phyloP scores from a whole-genome alignment of 768 basidiomycete species.

The Lentinula lateritia region DNA sequence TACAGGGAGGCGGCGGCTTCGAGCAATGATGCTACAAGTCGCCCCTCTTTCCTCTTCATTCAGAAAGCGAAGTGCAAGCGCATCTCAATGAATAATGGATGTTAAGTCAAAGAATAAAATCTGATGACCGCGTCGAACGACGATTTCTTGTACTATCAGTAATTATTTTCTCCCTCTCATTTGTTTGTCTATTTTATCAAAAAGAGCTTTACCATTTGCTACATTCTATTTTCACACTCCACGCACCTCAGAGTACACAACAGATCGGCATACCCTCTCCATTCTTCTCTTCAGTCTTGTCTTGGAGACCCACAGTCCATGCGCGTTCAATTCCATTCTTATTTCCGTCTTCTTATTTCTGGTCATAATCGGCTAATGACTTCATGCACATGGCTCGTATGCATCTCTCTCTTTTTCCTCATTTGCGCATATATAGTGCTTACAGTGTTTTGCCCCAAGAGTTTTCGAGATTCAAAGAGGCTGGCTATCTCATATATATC shows the following conservation, averaged over 20 bases:
- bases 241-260: background rate
- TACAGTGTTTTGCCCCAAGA: background rate
- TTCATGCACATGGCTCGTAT: background rate
- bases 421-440: background rate
- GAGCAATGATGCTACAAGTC: constrained; percentile 10
- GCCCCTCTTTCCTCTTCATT: background rate
- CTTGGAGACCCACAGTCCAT: background rate
- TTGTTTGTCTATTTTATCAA: background rate
- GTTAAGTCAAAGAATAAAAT: no score
- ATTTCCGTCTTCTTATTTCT: background rate
- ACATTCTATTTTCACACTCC: background rate
- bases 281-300: background rate
- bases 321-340: background rate
- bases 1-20: constrained; percentile 40
- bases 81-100: background rate
- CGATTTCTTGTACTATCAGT: constrained; percentile 1
- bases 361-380: background rate
- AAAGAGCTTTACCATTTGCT: background rate
- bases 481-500: background rate
- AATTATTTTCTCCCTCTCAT: background rate
- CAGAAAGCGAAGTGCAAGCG: background rate
- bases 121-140: background rate
- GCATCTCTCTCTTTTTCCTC: background rate
- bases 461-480: background rate
- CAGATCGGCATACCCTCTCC: background rate